Evolutionary conservation across 1,284 basidiomycete genomes (phyloP), one percentile per base, ranked within the genome.

Genomic region (Rhodotorula mucilaginosa): DNA sequence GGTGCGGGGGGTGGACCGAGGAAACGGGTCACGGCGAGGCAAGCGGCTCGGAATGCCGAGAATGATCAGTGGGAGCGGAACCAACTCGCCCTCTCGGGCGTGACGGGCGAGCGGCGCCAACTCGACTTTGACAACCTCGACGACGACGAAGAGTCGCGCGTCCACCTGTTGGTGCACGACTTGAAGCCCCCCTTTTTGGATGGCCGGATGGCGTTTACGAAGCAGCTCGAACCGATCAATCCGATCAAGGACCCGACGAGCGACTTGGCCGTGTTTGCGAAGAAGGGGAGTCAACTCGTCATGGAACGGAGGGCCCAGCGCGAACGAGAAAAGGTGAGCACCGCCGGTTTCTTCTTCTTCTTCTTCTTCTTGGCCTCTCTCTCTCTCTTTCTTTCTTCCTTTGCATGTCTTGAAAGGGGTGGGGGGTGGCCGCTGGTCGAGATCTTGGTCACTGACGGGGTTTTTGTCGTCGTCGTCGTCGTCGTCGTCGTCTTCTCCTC

Each of bases 1-100:
- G 52, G n/a, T 26, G 26, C 26, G 3, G 26, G 21, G 1, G 39
- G 39, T 0, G 66, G 64, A 12, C 67, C 65, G 8, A 73, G 89
- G 86, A 93, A 90, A 82, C 90, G 90, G 81, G 88, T 95, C 26
- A 95, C 93, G 1, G 94, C 94, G 5, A 86, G 89, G 68, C 93
- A 97, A 81, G 93, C 93, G 1, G 93, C 96, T 88, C 95, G 93
- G 80, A 97, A 97, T 77, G 92, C 92, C 31, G 97, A 99, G 80
- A 96, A 95, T 77, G 96, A 99, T 77, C 84, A 96, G 1, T 99
- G 97, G 97, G 97, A 99, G 84, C 91, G 91, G 12, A 98, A 99
- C 79, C 91, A 95, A 79, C 93, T 99, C 89, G 85, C 94, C 18
- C 93, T 92, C 0, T 97, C 95, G 19, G 97, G 97, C 79, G 89